These are phyloP conservation scores for Candida pseudofarinosa DNA, from an alignment of 805 yeast species.

Conservation along the genomic window DNA sequence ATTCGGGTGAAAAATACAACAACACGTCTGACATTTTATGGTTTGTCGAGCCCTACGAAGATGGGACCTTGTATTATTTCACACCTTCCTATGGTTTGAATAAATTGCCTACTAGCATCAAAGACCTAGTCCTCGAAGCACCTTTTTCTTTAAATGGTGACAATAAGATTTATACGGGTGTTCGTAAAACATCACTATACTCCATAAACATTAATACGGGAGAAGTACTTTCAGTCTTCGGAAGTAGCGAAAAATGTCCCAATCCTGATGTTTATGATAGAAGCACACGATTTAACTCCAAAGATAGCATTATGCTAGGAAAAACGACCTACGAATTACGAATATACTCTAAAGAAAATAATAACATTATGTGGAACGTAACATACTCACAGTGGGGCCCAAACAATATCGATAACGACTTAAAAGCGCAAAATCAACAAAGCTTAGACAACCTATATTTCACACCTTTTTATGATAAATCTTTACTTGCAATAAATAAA, in stretches of 20 bases:
- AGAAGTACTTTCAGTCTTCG: conserved; percentile 64
- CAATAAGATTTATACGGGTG: conserved; percentile 86
- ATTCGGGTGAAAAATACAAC: conserved; percentile 6
- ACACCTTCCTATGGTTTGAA: conserved; percentile 71
- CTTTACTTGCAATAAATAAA: conserved; percentile 71
- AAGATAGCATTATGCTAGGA: conserved; percentile 54
- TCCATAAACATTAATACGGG: conserved; percentile 75
- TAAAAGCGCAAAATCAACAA: conserved; percentile 37
- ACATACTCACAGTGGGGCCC: conserved; percentile 90
- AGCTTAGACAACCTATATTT: conserved; percentile 74
- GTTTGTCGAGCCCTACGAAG: conserved; percentile 88
- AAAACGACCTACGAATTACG: conserved; percentile 67
- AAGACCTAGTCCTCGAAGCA: conserved; percentile 71
- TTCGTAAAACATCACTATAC: conserved; percentile 69
- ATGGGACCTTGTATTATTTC: conserved; percentile 80
- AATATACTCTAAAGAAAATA: conserved; percentile 69
- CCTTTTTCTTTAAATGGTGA: conserved; percentile 77
- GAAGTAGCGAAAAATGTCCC: conserved; percentile 37
- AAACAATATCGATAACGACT: conserved; percentile 69
- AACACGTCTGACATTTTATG: conserved; percentile 46
- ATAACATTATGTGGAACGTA: conserved; percentile 69
- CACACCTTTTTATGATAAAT: conserved; percentile 78
- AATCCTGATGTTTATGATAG: conserved; percentile 25
- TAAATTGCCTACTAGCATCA: conserved; percentile 75
- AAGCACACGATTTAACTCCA: conserved; percentile 4